Percentiles rank a stretch among this genome's conserved stretches.
Evolutionary conservation across 305 asterid species (phyloP).

Genomic region (Fraxinus floribunda): DNA sequence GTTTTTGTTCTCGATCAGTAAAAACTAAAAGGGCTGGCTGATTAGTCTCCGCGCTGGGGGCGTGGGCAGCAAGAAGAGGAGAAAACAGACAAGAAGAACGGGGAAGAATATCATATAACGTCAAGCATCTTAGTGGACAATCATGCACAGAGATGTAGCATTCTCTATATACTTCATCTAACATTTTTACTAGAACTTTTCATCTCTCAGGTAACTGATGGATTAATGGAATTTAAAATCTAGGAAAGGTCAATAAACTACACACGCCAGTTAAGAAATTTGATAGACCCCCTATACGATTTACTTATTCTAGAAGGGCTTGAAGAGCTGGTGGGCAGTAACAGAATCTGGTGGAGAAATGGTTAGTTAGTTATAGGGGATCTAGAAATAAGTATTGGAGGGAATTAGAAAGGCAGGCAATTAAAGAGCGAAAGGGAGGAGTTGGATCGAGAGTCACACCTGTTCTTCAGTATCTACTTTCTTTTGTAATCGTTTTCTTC

Average conservation of each 20-base stretch:
- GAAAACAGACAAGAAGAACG: not conserved
- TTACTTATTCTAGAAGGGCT: too few species aligned
- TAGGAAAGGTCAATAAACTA: not conserved
- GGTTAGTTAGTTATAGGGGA: too few species aligned
- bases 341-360: too few species aligned
- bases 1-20: not conserved
- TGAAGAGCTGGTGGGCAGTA: too few species aligned
- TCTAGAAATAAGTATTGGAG: too few species aligned
- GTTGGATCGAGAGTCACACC: too few species aligned
- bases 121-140: not conserved
- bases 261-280: not conserved
- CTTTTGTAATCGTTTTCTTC: too few species aligned
- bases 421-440: too few species aligned
- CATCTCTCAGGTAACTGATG: not conserved
- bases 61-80: not conserved
- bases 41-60: not conserved
- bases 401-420: too few species aligned
- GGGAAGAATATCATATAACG: not conserved
- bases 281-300: too few species aligned
- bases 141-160: not conserved
- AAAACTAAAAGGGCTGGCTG: not conserved
- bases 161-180: not conserved
- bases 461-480: too few species aligned
- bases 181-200: not conserved
- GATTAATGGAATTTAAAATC: not conserved